A percentile compares a stretch with the other conserved stretches of the same genome.
phyloP scores from a whole-genome alignment of 78 protist species.

The Cavenderia fasciculata region DNA sequence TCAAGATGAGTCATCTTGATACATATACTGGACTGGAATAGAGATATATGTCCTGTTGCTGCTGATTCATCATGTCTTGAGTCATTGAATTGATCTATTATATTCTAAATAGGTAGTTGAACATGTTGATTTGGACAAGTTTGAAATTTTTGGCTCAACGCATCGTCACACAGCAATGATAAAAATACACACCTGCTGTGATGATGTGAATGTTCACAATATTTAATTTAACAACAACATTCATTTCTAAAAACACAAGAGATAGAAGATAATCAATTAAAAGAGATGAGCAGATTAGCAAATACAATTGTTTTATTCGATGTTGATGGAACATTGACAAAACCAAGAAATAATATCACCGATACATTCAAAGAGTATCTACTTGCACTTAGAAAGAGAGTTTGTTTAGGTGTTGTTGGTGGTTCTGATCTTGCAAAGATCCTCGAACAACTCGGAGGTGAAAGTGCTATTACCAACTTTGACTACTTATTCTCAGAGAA shows the following conservation, averaged over 20 bases:
- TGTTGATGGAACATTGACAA: conserved; percentile 98
- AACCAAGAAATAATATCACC: conserved; percentile 86
- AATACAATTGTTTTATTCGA: conserved; percentile 95
- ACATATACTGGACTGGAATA: too few relatives aligned
- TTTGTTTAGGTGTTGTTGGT: conserved; percentile 97
- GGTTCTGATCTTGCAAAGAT: conserved; percentile 97
- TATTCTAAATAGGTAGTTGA: too few relatives aligned
- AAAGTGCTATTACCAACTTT: conserved; percentile 34
- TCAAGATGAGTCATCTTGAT: too few relatives aligned
- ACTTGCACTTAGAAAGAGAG: conserved; percentile 61
- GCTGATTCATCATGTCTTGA: too few relatives aligned
- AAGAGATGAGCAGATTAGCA: conserved; percentile 3
- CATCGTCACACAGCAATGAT: background rate
- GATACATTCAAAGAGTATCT: conserved; percentile 83
- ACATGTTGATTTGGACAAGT: too few relatives aligned
- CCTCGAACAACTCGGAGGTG: conserved; percentile 93
- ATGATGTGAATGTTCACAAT: background rate
- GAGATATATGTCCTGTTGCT: too few relatives aligned
- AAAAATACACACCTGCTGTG: too few relatives aligned
- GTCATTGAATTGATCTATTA: too few relatives aligned
- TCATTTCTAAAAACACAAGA: background rate
- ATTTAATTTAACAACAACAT: background rate
- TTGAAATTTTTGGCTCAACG: too few relatives aligned
- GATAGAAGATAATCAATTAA: background rate
- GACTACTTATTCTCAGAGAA: conserved; percentile 97